Base-by-base conservation (phyloP, 768 basidiomycete species). In the Tylopilus balloui region DNA sequence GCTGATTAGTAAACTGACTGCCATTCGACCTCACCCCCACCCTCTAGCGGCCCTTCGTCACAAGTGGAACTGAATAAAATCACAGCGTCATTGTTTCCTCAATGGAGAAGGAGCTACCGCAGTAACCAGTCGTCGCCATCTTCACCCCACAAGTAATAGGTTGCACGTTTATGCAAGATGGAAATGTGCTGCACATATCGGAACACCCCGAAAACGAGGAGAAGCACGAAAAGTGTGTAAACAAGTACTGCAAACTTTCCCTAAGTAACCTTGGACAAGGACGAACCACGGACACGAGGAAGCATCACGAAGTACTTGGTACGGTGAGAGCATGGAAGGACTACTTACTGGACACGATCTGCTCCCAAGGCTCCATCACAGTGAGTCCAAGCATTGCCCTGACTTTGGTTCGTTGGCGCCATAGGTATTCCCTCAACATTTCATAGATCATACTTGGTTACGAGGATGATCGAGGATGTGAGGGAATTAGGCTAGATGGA, bases 311-410 rank as follows among this genome's bases (percentile, higher is more conserved):
- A 27, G 27, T 2, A 27, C 2, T 27, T 9, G 34, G 34, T 34
- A 34, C 32, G n/a, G n/a, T 34, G 32, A n/a, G 9, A 34, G 27
- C 11, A 27, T 10, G 27, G 9, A 27, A 10, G n/a, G 34, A n/a
- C 2, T 15, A 53, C 84, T 57, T 57, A 85, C 84, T 57, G 51
- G 80, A 71, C 40, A 84, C 53, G 23, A 77, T 38, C 59, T 82
- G 81, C 70, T 87, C 85, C 85, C 84, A 86, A 48, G 79, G 76
- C 63, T 87, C 83, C 50, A 85, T 71, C 71, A 86, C 77, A n/a
- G 74, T 71, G 38, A 85, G 66, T 4, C 73, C 84, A 47, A 81
- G 77, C 0, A 81, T 83, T 12, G 76, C 69, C 63, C 84, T 83
- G 37, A 67, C 60, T 50, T 66, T 69, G 42, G 45, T 46, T 34